Evolutionary conservation across 805 yeast species (phyloP).

Genomic region (Metschnikowia chrysomelidarum): DNA sequence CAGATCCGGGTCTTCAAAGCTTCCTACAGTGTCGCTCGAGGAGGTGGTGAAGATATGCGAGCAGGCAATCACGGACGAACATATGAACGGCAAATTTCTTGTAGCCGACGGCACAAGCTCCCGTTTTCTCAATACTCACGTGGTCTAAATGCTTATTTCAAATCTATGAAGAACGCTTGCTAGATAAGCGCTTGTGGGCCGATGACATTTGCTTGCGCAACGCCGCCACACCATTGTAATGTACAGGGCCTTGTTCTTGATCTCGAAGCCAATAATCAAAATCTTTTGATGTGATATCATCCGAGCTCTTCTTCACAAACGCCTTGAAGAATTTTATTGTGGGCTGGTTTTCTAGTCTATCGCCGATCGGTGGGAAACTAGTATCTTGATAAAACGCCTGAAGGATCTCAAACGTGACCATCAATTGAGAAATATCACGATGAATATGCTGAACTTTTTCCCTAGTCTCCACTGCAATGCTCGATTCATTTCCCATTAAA

Average conservation of each 20-base stretch:
- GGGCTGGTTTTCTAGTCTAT: background rate
- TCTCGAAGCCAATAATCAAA: conserved; percentile 15
- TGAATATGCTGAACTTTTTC: conserved; percentile 1
- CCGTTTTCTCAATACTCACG: conserved; percentile 5
- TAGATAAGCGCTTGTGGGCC: background rate
- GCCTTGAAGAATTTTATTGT: conserved; percentile 8
- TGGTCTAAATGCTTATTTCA: no score
- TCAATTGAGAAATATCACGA: conserved; percentile 2
- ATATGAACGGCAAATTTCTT: conserved; percentile 33
- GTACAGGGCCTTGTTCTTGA: conserved; percentile 1
- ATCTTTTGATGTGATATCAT: conserved; percentile 5
- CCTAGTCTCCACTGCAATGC: background rate
- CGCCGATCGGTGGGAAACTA: background rate
- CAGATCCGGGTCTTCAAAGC: conserved; percentile 19
- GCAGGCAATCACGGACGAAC: conserved; percentile 16
- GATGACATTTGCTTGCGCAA: conserved; percentile 3
- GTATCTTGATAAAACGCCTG: conserved; percentile 16
- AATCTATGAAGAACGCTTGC: no score
- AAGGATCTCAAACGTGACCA: conserved; percentile 7
- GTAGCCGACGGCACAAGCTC: conserved; percentile 19
- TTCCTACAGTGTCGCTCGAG: conserved; percentile 24
- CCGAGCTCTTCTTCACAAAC: conserved; percentile 7
- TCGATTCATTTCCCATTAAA: background rate
- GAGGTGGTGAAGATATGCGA: conserved; percentile 26
- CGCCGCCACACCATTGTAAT: background rate